Base-by-base conservation (phyloP, 768 basidiomycete species). In the Mrakia gelida region DNA sequence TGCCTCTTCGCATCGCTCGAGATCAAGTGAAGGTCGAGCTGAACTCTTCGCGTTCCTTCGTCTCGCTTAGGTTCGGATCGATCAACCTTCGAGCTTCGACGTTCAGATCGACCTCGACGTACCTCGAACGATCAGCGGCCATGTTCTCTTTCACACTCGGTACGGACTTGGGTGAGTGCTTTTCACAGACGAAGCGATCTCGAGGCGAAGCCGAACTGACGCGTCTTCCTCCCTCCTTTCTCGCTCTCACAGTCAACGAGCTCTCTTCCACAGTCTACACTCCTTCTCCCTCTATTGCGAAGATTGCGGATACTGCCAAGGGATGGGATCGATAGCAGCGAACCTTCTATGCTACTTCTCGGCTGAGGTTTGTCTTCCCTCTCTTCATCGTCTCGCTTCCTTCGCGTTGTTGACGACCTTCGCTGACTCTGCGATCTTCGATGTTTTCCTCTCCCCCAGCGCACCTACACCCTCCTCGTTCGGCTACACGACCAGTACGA, bases 71-170 rank as follows among this genome's bases (percentile, higher is more conserved):
- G 54, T 32, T 26, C 71, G 75, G 11, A 83, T 95, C 80, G 92
- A 95, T 71, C 89, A 88, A 78, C 92, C 95, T 26, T 96, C 94
- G 59, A 88, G 86, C 13, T 95, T 94, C 83, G 97, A 99, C 84
- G 90, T 98, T 45, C 97, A 98, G 86, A 98, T 98, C 81, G 97
- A 99, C 85, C 87, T 99, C 80, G 97, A 99, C 82, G 95, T 98
- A 1, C 97, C 97, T 3, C 86, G 97, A 82, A 98, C 97, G 18
- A 97, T 98, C 80, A 92, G 90, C 79, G 95, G 95, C 0, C 95
- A 98, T 85, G 88, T 97, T 78, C 88, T 95, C 87, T 99, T 98
- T 82, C 89, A 91, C 80, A 99, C 97, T 71, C 88, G 97, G 80
- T 99, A 99, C 84, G 97, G 97, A 71, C 89, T 91, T 79, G 97